A percentile compares a stretch with the other conserved stretches of the same genome.
Evolutionary conservation across 2,329 filamentous ascomycete species (phyloP).

Genomic region (Trichoderma lentiforme): DNA sequence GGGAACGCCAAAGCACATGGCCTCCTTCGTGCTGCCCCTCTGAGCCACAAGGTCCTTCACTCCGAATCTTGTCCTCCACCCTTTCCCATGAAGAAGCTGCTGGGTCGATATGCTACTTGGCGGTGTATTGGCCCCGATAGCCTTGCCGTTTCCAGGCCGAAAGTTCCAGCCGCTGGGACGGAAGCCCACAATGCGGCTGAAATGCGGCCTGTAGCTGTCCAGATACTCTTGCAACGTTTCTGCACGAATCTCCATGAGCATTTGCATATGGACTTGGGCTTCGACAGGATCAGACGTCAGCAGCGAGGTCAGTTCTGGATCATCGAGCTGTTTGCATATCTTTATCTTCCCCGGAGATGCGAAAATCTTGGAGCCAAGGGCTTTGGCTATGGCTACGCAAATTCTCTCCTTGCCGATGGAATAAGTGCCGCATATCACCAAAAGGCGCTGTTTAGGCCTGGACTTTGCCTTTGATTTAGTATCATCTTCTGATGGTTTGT

Average conservation of each 20-base stretch:
- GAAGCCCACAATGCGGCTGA: conserved; percentile 84
- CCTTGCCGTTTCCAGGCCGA: conserved; percentile 56
- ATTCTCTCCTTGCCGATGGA: conserved; percentile 97
- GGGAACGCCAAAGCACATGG: conserved; percentile 87
- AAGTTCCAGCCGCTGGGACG: conserved; percentile 95
- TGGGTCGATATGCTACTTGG: conserved; percentile 49
- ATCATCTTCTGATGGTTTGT: conserved; percentile 29
- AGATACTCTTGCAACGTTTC: conserved; percentile 92
- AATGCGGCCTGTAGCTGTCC: conserved; percentile 72
- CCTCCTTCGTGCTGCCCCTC: conserved; percentile 76
- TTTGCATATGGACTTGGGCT: conserved; percentile 97
- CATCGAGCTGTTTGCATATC: conserved; percentile 80
- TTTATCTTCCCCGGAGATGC: conserved; percentile 78
- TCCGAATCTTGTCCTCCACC: conserved; percentile 74
- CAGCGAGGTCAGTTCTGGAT: conserved; percentile 72
- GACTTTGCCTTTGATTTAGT: conserved; percentile 29
- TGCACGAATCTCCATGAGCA: conserved; percentile 86
- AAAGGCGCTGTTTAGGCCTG: conserved; percentile 55
- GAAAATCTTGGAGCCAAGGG: conserved; percentile 83
- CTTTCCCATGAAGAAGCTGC: conserved; percentile 53
- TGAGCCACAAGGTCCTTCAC: conserved; percentile 73
- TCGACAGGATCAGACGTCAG: conserved; percentile 77
- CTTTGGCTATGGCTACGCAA: conserved; percentile 85
- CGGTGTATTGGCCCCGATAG: conserved; percentile 53
- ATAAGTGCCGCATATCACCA: conserved; percentile 94